Percentiles rank a stretch among this genome's conserved stretches.
phyloP scores from a whole-genome alignment of 2,329 filamentous ascomycete genomes.

The Alternaria solani region DNA sequence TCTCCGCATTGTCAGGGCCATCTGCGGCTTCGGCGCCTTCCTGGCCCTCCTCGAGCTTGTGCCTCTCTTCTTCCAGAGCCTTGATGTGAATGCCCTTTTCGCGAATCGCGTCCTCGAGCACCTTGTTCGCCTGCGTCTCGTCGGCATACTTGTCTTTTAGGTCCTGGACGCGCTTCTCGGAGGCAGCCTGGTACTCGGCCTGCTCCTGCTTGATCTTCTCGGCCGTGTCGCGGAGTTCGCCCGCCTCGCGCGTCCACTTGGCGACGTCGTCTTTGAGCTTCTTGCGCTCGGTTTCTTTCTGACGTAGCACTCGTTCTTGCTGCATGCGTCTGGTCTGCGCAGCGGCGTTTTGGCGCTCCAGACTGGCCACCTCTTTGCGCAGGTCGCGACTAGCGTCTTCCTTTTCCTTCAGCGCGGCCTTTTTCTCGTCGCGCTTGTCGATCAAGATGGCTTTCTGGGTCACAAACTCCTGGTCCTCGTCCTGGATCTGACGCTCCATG shows the following conservation, averaged over 20 bases:
- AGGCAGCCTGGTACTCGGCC: conserved; percentile 42
- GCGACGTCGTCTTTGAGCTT: conserved; percentile 75
- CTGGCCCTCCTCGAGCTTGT: conserved; percentile 58
- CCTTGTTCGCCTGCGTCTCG: conserved; percentile 60
- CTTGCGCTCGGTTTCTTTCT: conserved; percentile 72
- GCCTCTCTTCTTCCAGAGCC: conserved; percentile 74
- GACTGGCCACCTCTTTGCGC: conserved; percentile 78
- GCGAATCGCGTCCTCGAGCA: conserved; percentile 76
- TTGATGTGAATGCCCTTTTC: conserved; percentile 76
- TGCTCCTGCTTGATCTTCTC: conserved; percentile 56
- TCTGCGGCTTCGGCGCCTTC: conserved; percentile 52
- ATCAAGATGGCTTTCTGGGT: conserved; percentile 62
- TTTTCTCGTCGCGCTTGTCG: conserved; percentile 80
- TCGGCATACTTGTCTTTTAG: conserved; percentile 53
- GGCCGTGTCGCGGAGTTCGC: conserved; percentile 62
- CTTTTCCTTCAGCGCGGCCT: conserved; percentile 81
- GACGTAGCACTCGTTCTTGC: conserved; percentile 74
- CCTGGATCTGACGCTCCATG: conserved; percentile 72
- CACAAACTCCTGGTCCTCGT: conserved; percentile 63
- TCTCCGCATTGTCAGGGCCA: conserved; percentile 51
- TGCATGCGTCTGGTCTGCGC: conserved; percentile 81
- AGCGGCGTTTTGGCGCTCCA: conserved; percentile 81
- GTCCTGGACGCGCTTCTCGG: conserved; percentile 52
- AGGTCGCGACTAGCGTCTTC: conserved; percentile 88
- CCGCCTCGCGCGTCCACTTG: conserved; percentile 72